Conservation (phyloP, 345 rosid species). For the Eucalyptus pauciflora region DNA sequence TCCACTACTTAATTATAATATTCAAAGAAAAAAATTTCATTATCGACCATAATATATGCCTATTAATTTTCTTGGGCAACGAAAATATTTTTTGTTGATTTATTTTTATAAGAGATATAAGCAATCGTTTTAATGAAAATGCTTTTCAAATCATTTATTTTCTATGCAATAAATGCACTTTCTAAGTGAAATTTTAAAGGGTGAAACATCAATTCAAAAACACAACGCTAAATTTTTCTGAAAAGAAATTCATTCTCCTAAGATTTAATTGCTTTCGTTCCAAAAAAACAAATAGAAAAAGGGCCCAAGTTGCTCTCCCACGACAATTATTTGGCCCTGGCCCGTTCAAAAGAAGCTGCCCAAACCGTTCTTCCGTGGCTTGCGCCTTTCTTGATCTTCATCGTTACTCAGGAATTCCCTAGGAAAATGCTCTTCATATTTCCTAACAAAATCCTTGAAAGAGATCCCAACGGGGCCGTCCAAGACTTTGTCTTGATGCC, state of each 20-base stretch:
- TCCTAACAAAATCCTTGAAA: neutral
- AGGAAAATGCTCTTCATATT: neutral
- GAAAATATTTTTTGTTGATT: too few relatives aligned
- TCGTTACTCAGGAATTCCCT: neutral
- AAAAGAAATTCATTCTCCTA: neutral
- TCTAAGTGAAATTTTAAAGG: neutral
- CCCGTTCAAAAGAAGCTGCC: too few relatives aligned
- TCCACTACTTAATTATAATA: too few relatives aligned
- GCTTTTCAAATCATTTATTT: too few relatives aligned
- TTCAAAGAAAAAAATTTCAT: too few relatives aligned
- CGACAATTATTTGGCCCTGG: too few relatives aligned
- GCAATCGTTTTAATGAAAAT: too few relatives aligned
- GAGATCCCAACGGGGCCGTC: neutral
- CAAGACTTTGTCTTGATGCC: neutral
- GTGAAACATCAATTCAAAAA: neutral
- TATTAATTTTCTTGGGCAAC: too few relatives aligned
- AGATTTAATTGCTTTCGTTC: neutral
- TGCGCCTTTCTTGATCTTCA: neutral
- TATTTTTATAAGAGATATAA: too few relatives aligned
- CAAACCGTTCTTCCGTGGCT: neutral
- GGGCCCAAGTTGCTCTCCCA: neutral
- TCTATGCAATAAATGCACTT: too few relatives aligned
- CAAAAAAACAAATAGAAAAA: neutral
- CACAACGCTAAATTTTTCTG: too few relatives aligned
- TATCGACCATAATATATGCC: too few relatives aligned